These are phyloP conservation scores for Nicotiana tomentosiformis DNA, from an alignment of 257 asterid species.

Conservation along the genomic window DNA sequence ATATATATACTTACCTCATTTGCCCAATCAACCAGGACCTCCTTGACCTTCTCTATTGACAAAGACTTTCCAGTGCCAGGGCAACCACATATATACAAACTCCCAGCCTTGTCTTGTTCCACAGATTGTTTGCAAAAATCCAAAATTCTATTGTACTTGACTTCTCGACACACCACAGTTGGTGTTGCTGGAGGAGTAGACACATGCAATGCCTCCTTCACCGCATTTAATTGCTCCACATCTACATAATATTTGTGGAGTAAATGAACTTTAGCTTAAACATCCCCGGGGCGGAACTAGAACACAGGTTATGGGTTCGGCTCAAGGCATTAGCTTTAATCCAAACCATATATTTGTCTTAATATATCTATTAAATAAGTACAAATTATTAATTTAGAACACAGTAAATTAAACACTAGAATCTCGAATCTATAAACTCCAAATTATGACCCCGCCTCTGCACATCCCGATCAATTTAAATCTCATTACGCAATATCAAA, in stretches of 20 bases:
- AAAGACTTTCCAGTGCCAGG: conserved; percentile 97
- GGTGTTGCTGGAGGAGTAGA: conserved; percentile 42
- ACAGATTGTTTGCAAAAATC: conserved; percentile 72
- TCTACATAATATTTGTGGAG: conserved; percentile 24
- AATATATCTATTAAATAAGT: too few species aligned
- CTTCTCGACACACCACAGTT: conserved; percentile 59
- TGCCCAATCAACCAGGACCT: conserved; percentile 60
- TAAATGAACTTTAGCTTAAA: neutral
- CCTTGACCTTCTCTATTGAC: conserved; percentile 66
- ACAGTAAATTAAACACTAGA: too few species aligned
- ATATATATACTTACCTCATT: conserved; percentile 40
- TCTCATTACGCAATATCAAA: neutral
- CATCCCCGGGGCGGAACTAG: neutral
- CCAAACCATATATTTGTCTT: too few species aligned
- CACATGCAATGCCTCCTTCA: conserved; percentile 78
- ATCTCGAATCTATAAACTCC: too few species aligned
- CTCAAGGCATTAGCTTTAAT: too few species aligned
- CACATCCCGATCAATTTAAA: too few species aligned
- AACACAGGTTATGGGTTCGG: too few species aligned
- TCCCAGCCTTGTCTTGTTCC: conserved; percentile 65
- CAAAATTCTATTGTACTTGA: conserved; percentile 58
- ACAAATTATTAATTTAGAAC: too few species aligned
- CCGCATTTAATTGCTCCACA: conserved; percentile 57
- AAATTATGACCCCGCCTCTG: neutral
- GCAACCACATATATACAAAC: conserved; percentile 85